These are phyloP conservation scores for Quercus wislizeni DNA, from an alignment of 306 rosid genomes.

Conservation along the genomic window DNA sequence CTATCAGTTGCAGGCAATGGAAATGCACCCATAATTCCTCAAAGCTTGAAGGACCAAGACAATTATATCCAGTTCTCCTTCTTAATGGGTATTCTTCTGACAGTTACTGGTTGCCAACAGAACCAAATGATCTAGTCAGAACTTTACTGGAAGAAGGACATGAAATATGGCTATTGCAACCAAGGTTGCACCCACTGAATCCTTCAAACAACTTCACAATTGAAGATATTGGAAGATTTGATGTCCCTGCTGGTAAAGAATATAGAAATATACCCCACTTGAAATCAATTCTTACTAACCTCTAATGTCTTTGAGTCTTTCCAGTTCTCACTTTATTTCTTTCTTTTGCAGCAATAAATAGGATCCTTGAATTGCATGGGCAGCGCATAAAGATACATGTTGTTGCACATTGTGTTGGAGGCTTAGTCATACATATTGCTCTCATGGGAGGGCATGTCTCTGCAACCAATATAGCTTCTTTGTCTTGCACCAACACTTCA, in stretches of 20 bases:
- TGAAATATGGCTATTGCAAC: slow-evolving; percentile 34
- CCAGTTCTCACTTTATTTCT: not conserved
- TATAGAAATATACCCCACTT: not conserved
- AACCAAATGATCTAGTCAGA: slow-evolving; percentile 31
- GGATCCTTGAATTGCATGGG: slow-evolving; percentile 28
- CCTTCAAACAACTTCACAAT: slow-evolving; percentile 29
- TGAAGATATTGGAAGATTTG: slow-evolving; percentile 38
- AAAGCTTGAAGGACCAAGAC: slow-evolving; percentile 2
- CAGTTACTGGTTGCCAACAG: slow-evolving; percentile 28
- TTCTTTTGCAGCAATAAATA: slow-evolving; percentile 26
- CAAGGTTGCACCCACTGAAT: slow-evolving; percentile 31
- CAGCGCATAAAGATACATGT: slow-evolving; percentile 22
- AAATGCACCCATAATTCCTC: slow-evolving; percentile 12
- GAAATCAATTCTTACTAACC: not conserved
- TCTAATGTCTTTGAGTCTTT: not conserved
- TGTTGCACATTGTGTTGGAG: slow-evolving; percentile 42
- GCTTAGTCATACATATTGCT: slow-evolving; percentile 33
- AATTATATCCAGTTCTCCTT: slow-evolving; percentile 32
- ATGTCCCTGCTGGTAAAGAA: slow-evolving; percentile 36
- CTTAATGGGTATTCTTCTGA: slow-evolving; percentile 35
- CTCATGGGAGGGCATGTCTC: slow-evolving; percentile 38
- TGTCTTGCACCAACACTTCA: slow-evolving; percentile 40
- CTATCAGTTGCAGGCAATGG: slow-evolving; percentile 29
- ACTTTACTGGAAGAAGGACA: slow-evolving; percentile 31
- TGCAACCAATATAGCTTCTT: slow-evolving; percentile 26